Evolutionary conservation across 1,284 basidiomycete genomes (phyloP).

Genomic region (Golubevia sp.): DNA sequence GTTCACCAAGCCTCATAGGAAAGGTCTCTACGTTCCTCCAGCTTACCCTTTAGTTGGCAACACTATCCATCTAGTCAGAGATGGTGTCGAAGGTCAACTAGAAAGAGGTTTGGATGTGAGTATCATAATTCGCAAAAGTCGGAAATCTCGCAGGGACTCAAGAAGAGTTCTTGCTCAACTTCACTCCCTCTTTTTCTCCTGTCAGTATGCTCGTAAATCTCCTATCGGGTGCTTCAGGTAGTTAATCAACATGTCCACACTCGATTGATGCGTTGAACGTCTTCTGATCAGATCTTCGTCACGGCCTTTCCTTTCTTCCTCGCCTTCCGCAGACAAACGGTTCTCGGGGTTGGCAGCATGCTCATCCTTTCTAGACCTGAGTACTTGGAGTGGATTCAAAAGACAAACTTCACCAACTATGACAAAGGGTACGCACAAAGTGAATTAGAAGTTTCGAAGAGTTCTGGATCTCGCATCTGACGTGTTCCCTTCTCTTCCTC

Average conservation of each 20-base stretch:
- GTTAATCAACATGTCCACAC: not conserved
- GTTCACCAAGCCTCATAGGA: not conserved
- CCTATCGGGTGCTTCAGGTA: not conserved
- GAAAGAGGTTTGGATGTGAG: too few species aligned
- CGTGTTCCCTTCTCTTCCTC: too few species aligned
- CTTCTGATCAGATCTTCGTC: not conserved
- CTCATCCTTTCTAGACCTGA: slow-evolving; percentile 35
- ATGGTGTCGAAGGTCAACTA: too few species aligned
- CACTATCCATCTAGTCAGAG: slow-evolving; percentile 4
- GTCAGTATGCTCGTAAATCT: too few species aligned
- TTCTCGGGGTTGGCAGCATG: slow-evolving; percentile 15
- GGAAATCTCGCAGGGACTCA: too few species aligned
- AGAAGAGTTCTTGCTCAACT: too few species aligned
- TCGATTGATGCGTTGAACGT: not conserved
- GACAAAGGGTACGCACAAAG: too few species aligned
- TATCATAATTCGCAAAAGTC: too few species aligned
- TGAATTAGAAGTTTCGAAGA: too few species aligned
- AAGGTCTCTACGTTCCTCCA: not conserved
- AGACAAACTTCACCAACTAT: slow-evolving; percentile 49
- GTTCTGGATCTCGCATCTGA: too few species aligned
- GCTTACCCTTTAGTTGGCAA: slow-evolving; percentile 4
- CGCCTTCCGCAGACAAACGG: too few species aligned
- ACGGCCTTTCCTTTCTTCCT: not conserved
- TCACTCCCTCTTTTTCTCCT: too few species aligned
- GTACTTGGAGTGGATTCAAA: slow-evolving; percentile 47